Evolutionary conservation across 805 yeast species (phyloP).

Genomic region (Yamadazyma laniorum): DNA sequence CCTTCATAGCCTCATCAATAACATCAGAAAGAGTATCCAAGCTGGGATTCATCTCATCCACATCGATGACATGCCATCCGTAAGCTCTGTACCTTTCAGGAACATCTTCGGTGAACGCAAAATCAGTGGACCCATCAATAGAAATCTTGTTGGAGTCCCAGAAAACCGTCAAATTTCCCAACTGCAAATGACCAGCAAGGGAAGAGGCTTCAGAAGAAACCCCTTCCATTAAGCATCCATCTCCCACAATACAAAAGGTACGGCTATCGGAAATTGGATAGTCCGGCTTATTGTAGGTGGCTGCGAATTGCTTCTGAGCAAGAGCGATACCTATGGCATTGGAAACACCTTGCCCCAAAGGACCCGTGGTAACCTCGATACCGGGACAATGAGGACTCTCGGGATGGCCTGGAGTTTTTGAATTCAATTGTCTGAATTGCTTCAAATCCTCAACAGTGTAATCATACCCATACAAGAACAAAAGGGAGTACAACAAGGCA

Average conservation of each 20-base stretch:
- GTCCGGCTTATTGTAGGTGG: constrained; percentile 89
- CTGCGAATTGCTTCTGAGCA: constrained; percentile 90
- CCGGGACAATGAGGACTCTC: constrained; percentile 83
- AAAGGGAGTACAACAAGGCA: constrained; percentile 80
- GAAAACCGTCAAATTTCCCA: constrained; percentile 89
- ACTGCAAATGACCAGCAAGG: constrained; percentile 92
- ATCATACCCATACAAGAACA: constrained; percentile 84
- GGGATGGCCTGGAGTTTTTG: constrained; percentile 98
- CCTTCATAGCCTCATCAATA: constrained; percentile 75
- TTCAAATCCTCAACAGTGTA: constrained; percentile 81
- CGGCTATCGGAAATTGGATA: constrained; percentile 67
- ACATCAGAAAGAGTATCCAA: constrained; percentile 69
- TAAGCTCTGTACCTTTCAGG: constrained; percentile 80
- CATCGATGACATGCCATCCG: constrained; percentile 87
- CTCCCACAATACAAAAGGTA: constrained; percentile 86
- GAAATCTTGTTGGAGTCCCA: constrained; percentile 97
- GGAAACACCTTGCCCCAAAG: constrained; percentile 96
- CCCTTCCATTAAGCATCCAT: constrained; percentile 98
- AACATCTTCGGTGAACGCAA: constrained; percentile 93
- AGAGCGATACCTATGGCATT: constrained; percentile 96
- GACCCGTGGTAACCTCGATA: constrained; percentile 97
- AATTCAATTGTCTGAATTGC: constrained; percentile 82
- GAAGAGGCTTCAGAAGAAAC: constrained; percentile 92
- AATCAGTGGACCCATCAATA: constrained; percentile 88
- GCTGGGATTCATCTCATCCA: constrained; percentile 80